Evolutionary conservation across 2,329 filamentous ascomycete species (phyloP), one percentile per base, ranked within the genome.

Genomic region (Rugonectria rugulosa): DNA sequence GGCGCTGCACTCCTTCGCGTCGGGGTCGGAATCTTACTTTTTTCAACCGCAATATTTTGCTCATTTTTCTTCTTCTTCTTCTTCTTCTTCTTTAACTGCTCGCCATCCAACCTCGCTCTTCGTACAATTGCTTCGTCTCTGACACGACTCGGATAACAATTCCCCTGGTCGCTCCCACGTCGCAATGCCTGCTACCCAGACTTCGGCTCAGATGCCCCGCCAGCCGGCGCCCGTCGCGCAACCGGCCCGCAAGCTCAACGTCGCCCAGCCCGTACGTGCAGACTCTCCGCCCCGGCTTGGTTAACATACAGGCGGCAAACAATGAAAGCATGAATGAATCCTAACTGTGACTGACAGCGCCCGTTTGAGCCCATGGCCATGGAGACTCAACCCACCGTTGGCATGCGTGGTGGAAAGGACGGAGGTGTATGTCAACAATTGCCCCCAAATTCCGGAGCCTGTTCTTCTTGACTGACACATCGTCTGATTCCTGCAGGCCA

Each of bases 211-310:
- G 50, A 72, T 74, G 68, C 64, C 68, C 56, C 61, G 61, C 46
- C 68, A 74, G 64, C 72, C 71, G 31, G 69, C 69, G 45, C 71
- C 71, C 31, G 64, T 62, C 36, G 64, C 68, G 37, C 58, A 66
- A 29, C 59, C 70, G 34, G 55, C 63, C 31, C 60, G 54, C 23
- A 68, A 61, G 51, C 48, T 61, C 43, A 73, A 64, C 62, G 51
- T 64, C 54, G 70, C 74, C 46, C 73, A 75, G 55, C 73, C 73
- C 31, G 73, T 75, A 68, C 45, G 73, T 67, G n/a, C 9, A 40
- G 10, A 36, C 36, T 46, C 42, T 17, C 26, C 34, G 8, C 31
- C 48, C 44, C 34, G 55, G 42, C 42, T 56, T 52, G 44, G 48
- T n/a, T n/a, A n/a, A n/a, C n/a, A n/a, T n/a, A n/a, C n/a, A n/a